Evolutionary conservation across 129 eudicot genomes (phyloP), one percentile per base, ranked within the genome.

Genomic region (Arctium lappa): DNA sequence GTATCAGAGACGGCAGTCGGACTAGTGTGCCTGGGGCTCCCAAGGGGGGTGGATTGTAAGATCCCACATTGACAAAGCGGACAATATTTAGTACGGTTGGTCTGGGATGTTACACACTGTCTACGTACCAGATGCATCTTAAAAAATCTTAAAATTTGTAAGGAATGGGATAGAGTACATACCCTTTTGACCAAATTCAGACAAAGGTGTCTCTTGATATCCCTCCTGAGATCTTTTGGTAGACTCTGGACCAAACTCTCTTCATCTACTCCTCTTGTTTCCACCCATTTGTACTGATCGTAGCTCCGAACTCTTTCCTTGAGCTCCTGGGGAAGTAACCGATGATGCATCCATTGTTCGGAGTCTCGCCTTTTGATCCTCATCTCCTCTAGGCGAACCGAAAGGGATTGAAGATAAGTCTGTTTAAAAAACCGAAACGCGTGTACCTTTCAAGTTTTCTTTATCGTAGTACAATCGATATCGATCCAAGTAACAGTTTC

Each of bases 311-410:
- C 98, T 89, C 97, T 87, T 83, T 92, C 97, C 83, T 90, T 89
- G 5, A 94, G 98, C 44, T 90, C 97, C 60, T 88, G 91, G 40
- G 98, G 98, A 78, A 94, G 95, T 40, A 94, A 86, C 75, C 98
- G 86, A 83, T 94, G 98, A 91, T 92, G 98, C 98, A 94, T 94
- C 98, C 98, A 94, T 74, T 92, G 97, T 89, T 94, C 98, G 1
- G 98, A 90, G 84, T 94, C 98, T 66, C 95, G 88, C 69, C 95
- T 89, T 83, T 94, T 94, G 69, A 94, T 84, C 80, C 98, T 89
- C 97, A 92, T 94, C 87, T 92, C 98, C 86, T 94, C 98, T 15
- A 94, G 86, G 15, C 98, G 91, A 86, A 94, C 95, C 37, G 97
- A 87, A 11, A 92, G 93, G 18, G 98, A 94, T 76, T 94, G 98